Base-by-base conservation (phyloP, 805 yeast genomes). In the Saccharomycopsis oosterbeekiorum region DNA sequence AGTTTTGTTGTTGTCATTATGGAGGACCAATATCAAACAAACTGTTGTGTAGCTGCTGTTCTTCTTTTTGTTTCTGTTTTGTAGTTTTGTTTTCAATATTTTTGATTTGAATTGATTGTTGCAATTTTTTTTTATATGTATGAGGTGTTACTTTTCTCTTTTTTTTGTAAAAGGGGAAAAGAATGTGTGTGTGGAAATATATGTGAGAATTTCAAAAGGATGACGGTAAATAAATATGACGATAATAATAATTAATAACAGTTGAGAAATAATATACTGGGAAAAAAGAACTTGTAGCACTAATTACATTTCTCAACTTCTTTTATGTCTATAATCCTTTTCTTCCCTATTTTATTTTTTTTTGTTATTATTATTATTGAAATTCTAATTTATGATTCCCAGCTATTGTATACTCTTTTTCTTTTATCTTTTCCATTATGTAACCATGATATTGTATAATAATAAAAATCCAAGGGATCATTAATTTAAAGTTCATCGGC, bases 401-500 rank as follows among this genome's bases (percentile, higher is more conserved):
- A 6, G 26, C n/a, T 1, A 29, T 34, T 34, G 9, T 53, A 26
- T 29, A n/a, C 14, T 53, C 15, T 15, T 34, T 53, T 24, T 53
- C n/a, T 29, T 14, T 15, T 34, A 26, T 24, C 29, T 17, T 29
- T 29, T 36, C 41, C n/a, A 34, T 4, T 34, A 34, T 26, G 12
- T 12, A 15, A 21, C 14, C 21, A 53, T 36, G 21, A 19, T 34
- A 53, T 36, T 51, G 17, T n/a, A 29, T 29, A 24, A 29, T 51
- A 17, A 29, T 29, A 29, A 51, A 24, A 10, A 29, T 29, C n/a
- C 40, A 14, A 51, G 34, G n/a, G 14, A 47, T 24, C 26, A 14
- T 19, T 43, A 21, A 47, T 41, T 74, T 87, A 88, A 76, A 93
- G 85, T 79, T 94, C 97, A 75, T 88, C 91, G 70, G 87, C 86